These are phyloP conservation scores for Marasmius sp. DNA, from an alignment of 1,284 basidiomycete species.

Conservation along the genomic window DNA sequence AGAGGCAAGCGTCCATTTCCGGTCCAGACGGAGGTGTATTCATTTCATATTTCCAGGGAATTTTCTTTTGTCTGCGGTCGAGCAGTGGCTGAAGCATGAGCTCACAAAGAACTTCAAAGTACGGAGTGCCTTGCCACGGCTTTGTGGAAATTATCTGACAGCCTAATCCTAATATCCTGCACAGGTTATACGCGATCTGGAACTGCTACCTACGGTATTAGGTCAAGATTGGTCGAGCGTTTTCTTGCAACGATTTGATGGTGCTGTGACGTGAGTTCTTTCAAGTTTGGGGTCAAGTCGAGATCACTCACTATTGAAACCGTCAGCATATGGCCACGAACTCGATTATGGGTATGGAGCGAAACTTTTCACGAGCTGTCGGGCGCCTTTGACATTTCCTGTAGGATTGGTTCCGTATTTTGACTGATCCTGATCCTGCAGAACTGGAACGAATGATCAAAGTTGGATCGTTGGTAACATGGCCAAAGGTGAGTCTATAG, in stretches of 20 bases:
- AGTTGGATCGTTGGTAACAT: slow-evolving; percentile 89
- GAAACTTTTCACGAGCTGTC: neutral
- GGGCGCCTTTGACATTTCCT: slow-evolving; percentile 11
- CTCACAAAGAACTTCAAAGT: slow-evolving; percentile 94
- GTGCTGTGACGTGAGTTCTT: slow-evolving; percentile 70
- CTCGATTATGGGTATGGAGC: slow-evolving; percentile 61
- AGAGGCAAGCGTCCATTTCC: slow-evolving; percentile 49
- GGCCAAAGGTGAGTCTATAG: slow-evolving; percentile 77
- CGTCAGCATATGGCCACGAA: slow-evolving; percentile 82
- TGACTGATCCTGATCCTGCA: slow-evolving; percentile 81
- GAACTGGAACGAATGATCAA: slow-evolving; percentile 84
- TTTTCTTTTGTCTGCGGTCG: slow-evolving; percentile 88
- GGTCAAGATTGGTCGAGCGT: slow-evolving; percentile 96
- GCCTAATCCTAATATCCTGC: neutral
- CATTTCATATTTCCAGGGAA: slow-evolving; percentile 43
- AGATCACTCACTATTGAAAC: neutral
- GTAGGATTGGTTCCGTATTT: slow-evolving; percentile 81
- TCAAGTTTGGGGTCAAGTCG: neutral
- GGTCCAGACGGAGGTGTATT: neutral
- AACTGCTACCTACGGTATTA: slow-evolving; percentile 83
- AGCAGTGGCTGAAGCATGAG: slow-evolving; percentile 93
- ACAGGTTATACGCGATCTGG: slow-evolving; percentile 84
- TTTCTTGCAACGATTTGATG: slow-evolving; percentile 88
- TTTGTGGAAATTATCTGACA: neutral
- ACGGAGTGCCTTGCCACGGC: neutral